Evolutionary conservation across 176 grass and related monocot species (phyloP), one percentile per base, ranked within the genome.

Genomic region (Tuctoria greenei): DNA sequence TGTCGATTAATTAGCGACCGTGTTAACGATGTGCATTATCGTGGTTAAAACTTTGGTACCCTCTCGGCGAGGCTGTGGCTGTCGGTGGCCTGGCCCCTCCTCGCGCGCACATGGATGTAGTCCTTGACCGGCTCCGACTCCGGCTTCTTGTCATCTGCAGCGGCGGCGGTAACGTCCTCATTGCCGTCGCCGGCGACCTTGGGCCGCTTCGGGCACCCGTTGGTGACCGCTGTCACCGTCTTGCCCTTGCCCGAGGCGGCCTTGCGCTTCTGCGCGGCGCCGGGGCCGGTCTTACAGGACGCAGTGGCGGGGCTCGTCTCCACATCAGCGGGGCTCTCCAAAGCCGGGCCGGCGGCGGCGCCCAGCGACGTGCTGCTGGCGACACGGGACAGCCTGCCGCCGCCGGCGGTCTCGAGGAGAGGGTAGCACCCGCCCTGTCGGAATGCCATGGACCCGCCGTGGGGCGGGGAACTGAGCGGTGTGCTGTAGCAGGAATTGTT

Each of bases 61-160:
- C 90, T 78, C 76, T 93, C 90, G 14, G 90, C 90, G 37, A 93
- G 86, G 72, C 90, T 93, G 67, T 93, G 90, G 58, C 86, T 89
- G 71, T 93, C 90, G 24, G 90, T 93, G 41, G 90, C 90, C 67
- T 93, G 90, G 16, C 90, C 90, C 61, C 86, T 59, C 69, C 90
- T 72, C 18, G 90, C 90, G 73, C 90, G 68, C 21, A 93, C 90
- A 59, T 93, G 90, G 83, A 89, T 89, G 67, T 89, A 93, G 44
- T 81, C 90, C 72, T 86, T 93, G 24, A 24, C 61, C 2, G 86
- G 72, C 62, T 86, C 83, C 4, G n/a, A 14, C 43, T 16, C 4
- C 69, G 8, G 0, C 47, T 6, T 9, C 57, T 24, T 39, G 54
- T 69, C 52, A 34, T 36, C 42, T 1, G 11, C 36, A 4, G 10